Percentiles rank a stretch among this genome's conserved stretches.
These are phyloP conservation scores for Polyrhizophydium stewartii DNA, from an alignment of 371 early-diverging fungal genomes.

Conservation along the genomic window DNA sequence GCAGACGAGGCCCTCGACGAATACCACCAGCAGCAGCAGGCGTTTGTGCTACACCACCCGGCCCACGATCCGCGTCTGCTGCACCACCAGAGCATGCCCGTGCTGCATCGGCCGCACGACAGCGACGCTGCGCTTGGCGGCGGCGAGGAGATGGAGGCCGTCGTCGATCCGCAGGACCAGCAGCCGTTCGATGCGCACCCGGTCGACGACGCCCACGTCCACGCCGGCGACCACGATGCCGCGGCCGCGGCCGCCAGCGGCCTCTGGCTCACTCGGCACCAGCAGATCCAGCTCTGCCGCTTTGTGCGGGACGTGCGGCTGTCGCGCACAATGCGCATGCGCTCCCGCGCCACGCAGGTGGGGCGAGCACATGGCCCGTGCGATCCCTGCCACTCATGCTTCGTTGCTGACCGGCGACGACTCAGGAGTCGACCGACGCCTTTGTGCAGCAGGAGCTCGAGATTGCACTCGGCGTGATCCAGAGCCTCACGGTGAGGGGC, in stretches of 20 bases:
- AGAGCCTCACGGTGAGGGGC: neutral
- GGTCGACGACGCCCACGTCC: neutral
- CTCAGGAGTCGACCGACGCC: neutral
- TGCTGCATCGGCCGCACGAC: too few species aligned
- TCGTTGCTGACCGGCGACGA: neutral
- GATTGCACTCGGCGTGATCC: neutral
- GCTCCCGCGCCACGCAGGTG: neutral
- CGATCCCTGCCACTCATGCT: neutral
- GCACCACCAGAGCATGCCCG: too few species aligned
- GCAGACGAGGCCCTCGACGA: too few species aligned
- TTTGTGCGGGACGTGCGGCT: neutral
- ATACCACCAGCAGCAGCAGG: too few species aligned
- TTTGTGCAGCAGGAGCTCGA: slow-evolving; percentile 1
- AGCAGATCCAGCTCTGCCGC: neutral
- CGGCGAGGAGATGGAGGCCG: too few species aligned
- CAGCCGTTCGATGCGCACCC: neutral
- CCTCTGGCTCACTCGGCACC: neutral
- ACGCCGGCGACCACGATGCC: neutral
- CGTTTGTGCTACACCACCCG: too few species aligned
- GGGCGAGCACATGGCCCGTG: neutral
- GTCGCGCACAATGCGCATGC: neutral
- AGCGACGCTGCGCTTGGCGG: too few species aligned
- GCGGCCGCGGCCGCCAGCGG: neutral
- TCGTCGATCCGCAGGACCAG: neutral
- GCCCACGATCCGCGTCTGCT: too few species aligned